These are phyloP conservation scores for Dinochytrium kinnereticum DNA, from an alignment of 371 early-diverging fungal species.

Conservation along the genomic window DNA sequence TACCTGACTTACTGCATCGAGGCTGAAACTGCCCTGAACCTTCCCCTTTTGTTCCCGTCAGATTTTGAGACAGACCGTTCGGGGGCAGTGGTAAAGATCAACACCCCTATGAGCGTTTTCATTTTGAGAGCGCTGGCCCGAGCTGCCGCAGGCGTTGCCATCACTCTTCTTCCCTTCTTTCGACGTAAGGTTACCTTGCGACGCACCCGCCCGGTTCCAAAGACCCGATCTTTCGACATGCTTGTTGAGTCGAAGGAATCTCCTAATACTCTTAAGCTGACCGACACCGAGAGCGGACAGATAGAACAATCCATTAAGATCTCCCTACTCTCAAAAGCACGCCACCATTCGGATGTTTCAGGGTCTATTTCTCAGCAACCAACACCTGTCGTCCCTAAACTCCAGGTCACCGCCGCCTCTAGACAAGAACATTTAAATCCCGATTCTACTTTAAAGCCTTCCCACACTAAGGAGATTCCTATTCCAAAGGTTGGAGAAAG, in stretches of 20 bases:
- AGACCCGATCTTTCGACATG: background rate
- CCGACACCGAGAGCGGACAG: too few relatives aligned
- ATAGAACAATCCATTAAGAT: too few relatives aligned
- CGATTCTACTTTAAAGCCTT: background rate
- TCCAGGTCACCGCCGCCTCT: background rate
- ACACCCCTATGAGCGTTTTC: slow-evolving; percentile 14
- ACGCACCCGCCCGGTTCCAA: background rate
- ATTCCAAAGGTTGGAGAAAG: background rate
- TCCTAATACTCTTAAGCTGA: too few relatives aligned
- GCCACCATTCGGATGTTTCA: too few relatives aligned
- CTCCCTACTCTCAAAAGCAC: too few relatives aligned
- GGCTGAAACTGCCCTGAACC: slow-evolving; percentile 26
- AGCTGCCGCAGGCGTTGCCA: slow-evolving; percentile 22
- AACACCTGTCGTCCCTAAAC: background rate
- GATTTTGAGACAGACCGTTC: slow-evolving; percentile 34
- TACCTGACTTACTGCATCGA: slow-evolving; percentile 39
- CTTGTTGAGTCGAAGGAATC: background rate
- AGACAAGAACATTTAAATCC: too few relatives aligned
- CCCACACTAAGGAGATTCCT: background rate
- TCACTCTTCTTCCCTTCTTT: slow-evolving; percentile 16
- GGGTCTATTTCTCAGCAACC: background rate
- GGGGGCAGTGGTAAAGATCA: slow-evolving; percentile 27
- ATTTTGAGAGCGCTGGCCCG: slow-evolving; percentile 24
- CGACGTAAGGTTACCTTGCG: background rate
- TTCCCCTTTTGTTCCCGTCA: slow-evolving; percentile 39